phyloP scores from a whole-genome alignment of 1,284 basidiomycete species.

The Ustilago loliicola region DNA sequence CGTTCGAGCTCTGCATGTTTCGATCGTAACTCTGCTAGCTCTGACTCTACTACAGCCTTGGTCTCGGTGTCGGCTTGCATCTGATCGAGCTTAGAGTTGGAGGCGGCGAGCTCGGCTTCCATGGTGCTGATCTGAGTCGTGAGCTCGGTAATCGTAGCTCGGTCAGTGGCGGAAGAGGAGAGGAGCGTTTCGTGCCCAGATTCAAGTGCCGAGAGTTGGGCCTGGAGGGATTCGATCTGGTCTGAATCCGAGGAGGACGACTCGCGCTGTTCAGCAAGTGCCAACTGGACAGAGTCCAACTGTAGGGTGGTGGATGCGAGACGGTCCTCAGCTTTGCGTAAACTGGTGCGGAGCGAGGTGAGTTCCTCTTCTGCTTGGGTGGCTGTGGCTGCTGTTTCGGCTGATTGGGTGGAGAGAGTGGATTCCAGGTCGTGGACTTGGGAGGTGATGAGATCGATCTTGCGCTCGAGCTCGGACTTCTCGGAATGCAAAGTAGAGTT shows the following conservation, averaged over 20 bases:
- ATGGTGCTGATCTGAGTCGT: not conserved
- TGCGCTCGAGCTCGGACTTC: constrained; percentile 6
- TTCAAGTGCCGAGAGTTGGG: constrained; percentile 9
- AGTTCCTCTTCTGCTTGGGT: constrained; percentile 16
- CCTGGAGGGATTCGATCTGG: constrained; percentile 16
- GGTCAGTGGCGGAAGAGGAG: not conserved
- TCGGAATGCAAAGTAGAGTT: not conserved
- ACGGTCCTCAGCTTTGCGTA: constrained; percentile 17
- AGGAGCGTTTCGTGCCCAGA: not conserved
- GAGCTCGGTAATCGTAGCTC: not conserved
- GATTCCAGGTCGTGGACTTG: not conserved
- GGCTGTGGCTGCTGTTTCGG: not conserved
- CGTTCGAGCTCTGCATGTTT: constrained; percentile 24
- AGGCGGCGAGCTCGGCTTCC: not conserved
- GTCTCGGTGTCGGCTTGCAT: not conserved
- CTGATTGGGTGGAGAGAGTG: not conserved
- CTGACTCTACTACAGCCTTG: not conserved
- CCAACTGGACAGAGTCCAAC: constrained; percentile 4
- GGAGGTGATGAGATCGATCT: not conserved
- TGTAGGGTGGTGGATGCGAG: not conserved
- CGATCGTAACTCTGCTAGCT: not conserved
- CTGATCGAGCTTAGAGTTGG: not conserved
- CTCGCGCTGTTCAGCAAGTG: constrained; percentile 40
- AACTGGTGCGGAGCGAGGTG: not conserved
- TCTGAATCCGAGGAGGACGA: constrained; percentile 17